phyloP scores from a whole-genome alignment of 1,284 basidiomycete species.

The Trametes versicolor region DNA sequence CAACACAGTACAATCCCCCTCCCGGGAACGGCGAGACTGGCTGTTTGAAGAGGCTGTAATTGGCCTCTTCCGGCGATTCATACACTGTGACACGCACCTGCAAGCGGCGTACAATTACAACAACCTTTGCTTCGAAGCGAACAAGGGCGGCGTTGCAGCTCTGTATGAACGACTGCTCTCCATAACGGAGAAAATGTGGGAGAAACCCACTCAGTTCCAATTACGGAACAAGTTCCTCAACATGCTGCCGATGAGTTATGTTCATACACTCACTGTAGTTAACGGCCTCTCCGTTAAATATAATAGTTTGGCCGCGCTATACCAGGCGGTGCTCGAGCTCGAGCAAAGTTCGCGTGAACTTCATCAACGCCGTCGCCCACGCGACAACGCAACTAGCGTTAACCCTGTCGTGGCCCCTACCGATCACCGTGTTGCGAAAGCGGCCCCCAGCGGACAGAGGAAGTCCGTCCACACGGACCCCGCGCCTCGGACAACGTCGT shows the following conservation, averaged over 20 bases:
- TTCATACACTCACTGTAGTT: not conserved
- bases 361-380: not conserved
- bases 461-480: too few relatives aligned
- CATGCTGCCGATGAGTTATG: not conserved
- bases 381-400: too few relatives aligned
- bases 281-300: slow-evolving; percentile 2
- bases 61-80: slow-evolving; percentile 1
- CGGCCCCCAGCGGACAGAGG: not conserved
- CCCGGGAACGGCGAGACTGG: not conserved
- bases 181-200: slow-evolving; percentile 2
- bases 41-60: slow-evolving; percentile 3
- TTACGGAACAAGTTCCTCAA: not conserved
- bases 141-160: not conserved
- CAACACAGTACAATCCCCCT: not conserved
- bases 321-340: slow-evolving; percentile 1
- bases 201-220: slow-evolving; percentile 2
- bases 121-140: not conserved
- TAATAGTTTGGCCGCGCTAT: not conserved
- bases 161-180: slow-evolving; percentile 1
- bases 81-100: not conserved
- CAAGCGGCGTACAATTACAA: not conserved
- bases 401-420: too few relatives aligned
- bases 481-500: too few relatives aligned
- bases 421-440: not conserved
- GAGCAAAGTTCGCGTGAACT: not conserved